phyloP scores from a whole-genome alignment of 2,329 filamentous ascomycete species.

The Pseudopyricularia javanii region DNA sequence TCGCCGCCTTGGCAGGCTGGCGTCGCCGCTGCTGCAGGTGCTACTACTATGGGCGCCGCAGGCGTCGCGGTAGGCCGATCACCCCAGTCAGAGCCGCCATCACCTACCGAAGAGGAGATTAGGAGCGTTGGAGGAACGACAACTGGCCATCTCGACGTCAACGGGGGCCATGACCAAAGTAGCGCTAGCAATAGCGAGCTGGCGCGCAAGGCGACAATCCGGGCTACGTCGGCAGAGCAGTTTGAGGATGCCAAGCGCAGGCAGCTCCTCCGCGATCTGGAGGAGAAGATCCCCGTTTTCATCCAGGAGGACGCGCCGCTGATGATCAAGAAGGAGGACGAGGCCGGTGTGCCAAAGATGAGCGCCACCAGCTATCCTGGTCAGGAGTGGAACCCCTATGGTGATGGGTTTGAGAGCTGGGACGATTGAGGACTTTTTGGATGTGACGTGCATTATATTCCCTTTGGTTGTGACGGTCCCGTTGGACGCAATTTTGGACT shows the following conservation, averaged over 20 bases:
- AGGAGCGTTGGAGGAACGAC: background rate
- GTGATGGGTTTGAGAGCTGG: conserved; percentile 12
- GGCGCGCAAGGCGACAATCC: conserved; percentile 13
- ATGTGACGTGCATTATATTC: background rate
- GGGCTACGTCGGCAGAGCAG: conserved; percentile 17
- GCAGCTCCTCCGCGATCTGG: conserved; percentile 28
- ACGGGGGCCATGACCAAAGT: conserved; percentile 2
- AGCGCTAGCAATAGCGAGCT: conserved; percentile 7
- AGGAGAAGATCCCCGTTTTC: conserved; percentile 39
- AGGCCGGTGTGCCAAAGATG: conserved; percentile 44
- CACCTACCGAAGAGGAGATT: conserved; percentile 24
- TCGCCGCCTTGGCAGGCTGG: background rate
- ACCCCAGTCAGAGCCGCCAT: conserved; percentile 8
- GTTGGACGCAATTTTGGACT: too few relatives aligned
- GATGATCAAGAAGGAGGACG: conserved; percentile 16
- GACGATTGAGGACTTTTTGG: conserved; percentile 11
- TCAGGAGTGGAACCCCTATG: conserved; percentile 56
- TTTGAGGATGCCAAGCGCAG: conserved; percentile 31
- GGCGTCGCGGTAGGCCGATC: background rate
- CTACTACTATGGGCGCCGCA: background rate
- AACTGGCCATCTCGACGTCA: background rate
- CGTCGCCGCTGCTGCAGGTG: background rate
- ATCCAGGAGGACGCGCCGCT: conserved; percentile 13
- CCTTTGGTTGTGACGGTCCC: too few relatives aligned
- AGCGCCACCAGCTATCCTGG: conserved; percentile 57